Percentiles rank a stretch among this genome's conserved stretches.
phyloP scores from a whole-genome alignment of 2,329 filamentous ascomycete genomes.

The Niveomyces coronatus region DNA sequence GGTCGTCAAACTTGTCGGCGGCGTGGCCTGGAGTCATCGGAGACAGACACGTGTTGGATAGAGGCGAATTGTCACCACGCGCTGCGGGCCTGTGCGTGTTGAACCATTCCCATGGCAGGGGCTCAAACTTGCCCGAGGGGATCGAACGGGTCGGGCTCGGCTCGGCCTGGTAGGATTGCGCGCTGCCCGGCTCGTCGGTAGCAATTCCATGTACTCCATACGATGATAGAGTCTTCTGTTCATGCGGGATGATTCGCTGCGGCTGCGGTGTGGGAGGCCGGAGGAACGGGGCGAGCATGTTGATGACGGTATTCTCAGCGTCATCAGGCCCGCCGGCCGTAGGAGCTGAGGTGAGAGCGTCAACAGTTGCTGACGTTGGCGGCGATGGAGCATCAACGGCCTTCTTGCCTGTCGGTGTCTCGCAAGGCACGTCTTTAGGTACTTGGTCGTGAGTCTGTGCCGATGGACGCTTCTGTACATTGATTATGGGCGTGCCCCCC shows the following conservation, averaged over 20 bases:
- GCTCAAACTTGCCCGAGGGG: conserved; percentile 23
- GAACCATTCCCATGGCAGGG: conserved; percentile 43
- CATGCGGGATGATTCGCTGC: conserved; percentile 20
- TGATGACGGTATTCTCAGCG: conserved; percentile 30
- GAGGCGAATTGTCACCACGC: conserved; percentile 4
- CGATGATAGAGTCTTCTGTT: conserved; percentile 35
- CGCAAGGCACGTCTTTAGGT: conserved; percentile 1
- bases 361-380: neutral
- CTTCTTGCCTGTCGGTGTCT: neutral
- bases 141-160: conserved; percentile 20
- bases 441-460: neutral
- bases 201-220: conserved; percentile 41
- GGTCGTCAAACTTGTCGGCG: conserved; percentile 6
- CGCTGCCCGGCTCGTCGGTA: conserved; percentile 39
- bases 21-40: conserved; percentile 1
- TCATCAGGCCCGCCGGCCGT: conserved; percentile 18
- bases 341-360: neutral
- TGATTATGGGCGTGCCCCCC: neutral
- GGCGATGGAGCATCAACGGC: neutral
- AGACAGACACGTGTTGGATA: conserved; percentile 5
- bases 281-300: conserved; percentile 40
- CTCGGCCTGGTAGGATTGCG: conserved; percentile 20
- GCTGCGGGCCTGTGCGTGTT: conserved; percentile 25
- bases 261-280: conserved; percentile 33
- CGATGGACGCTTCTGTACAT: conserved; percentile 5